These are phyloP conservation scores for Terana coerulea DNA, from an alignment of 768 basidiomycete species.

Conservation along the genomic window DNA sequence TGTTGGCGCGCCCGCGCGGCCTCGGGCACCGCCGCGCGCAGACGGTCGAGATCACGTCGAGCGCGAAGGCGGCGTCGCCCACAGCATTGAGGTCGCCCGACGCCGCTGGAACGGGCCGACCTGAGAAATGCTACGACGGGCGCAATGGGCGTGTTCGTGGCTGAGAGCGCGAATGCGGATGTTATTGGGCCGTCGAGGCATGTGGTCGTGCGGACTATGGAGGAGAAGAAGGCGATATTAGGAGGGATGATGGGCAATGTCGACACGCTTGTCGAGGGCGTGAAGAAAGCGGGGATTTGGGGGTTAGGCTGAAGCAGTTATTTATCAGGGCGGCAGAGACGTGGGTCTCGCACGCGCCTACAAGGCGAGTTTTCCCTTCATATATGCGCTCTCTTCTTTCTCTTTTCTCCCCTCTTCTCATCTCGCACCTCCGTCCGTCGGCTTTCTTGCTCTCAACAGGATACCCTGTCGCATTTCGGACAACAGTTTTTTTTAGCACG, in stretches of 20 bases:
- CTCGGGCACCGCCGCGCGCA: constrained; percentile 7
- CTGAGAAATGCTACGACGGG: neutral
- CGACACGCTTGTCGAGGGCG: constrained; percentile 84
- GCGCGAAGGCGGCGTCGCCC: neutral
- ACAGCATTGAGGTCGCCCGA: neutral
- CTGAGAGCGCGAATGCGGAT: neutral
- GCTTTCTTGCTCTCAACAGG: neutral
- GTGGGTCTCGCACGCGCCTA: no score
- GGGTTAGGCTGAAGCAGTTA: constrained; percentile 62
- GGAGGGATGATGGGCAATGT: constrained; percentile 88
- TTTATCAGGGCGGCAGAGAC: no score
- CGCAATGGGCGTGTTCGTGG: neutral
- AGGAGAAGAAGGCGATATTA: constrained; percentile 79
- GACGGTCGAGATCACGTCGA: neutral
- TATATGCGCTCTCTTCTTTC: neutral
- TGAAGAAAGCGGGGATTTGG: constrained; percentile 85
- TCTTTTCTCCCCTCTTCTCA: neutral
- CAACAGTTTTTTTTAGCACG: no score
- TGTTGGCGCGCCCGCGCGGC: neutral
- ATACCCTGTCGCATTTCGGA: neutral
- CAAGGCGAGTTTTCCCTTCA: neutral
- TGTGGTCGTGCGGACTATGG: constrained; percentile 37
- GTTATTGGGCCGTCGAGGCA: neutral
- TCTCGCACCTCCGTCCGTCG: neutral
- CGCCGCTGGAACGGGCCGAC: neutral